Conservation (phyloP, 2,329 filamentous ascomycete genomes). For the Cryphonectria carpinicola region DNA sequence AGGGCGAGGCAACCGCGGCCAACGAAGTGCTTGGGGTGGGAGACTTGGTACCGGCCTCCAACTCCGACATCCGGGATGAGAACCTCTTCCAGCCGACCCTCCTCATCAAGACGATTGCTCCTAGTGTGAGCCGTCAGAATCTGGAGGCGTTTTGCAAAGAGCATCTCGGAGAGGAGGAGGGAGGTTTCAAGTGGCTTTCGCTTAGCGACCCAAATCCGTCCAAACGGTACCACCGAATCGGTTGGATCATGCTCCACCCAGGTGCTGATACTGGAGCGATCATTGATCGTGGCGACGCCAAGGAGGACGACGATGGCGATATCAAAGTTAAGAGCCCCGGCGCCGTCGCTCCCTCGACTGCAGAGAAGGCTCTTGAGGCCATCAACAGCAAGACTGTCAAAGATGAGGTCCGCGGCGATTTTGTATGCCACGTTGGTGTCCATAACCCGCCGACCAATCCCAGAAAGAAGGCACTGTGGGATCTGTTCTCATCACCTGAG, state of each 20-base stretch:
- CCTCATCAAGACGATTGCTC: conserved; percentile 96
- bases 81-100: conserved; percentile 87
- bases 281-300: conserved; percentile 72
- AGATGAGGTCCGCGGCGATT: conserved; percentile 90
- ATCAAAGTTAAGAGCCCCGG: conserved; percentile 55
- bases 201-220: conserved; percentile 95
- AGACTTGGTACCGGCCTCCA: conserved; percentile 81
- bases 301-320: conserved; percentile 65
- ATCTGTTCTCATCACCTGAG: conserved; percentile 92
- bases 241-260: conserved; percentile 95
- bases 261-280: conserved; percentile 68
- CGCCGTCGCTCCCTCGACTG: conserved; percentile 59
- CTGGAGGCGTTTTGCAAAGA: conserved; percentile 94
- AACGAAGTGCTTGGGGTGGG: conserved; percentile 93
- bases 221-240: conserved; percentile 96
- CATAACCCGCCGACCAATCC: conserved; percentile 86
- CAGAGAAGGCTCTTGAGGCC: conserved; percentile 87
- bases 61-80: conserved; percentile 87
- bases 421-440: conserved; percentile 95
- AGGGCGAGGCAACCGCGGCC: conserved; percentile 88
- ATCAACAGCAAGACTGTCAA: conserved; percentile 98
- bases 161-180: conserved; percentile 86
- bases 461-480: conserved; percentile 94
- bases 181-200: conserved; percentile 94
- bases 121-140: conserved; percentile 91